Evolutionary conservation across 2,329 filamentous ascomycete genomes (phyloP).

Genomic region (Calonectria fujianensis): DNA sequence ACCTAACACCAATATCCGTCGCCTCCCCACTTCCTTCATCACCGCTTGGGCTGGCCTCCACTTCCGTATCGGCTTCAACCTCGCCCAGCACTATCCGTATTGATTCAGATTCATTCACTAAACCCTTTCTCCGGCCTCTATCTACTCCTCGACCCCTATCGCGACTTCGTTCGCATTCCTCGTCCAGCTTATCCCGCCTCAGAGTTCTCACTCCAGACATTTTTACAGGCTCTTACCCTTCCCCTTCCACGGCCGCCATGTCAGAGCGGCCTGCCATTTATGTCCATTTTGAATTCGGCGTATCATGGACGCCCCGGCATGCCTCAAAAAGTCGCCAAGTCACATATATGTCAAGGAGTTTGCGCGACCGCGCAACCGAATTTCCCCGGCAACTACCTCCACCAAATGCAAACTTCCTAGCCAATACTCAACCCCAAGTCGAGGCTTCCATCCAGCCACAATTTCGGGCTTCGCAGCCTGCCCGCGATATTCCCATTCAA

Average conservation of each 20-base stretch:
- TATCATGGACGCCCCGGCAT: conserved; percentile 69
- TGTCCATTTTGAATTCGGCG: conserved; percentile 71
- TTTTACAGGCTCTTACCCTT: not conserved
- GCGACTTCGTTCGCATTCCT: conserved; percentile 24
- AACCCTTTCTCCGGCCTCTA: conserved; percentile 26
- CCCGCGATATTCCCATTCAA: not conserved
- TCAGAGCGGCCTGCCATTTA: conserved; percentile 62
- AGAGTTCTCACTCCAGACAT: conserved; percentile 21
- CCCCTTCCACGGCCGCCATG: conserved; percentile 46
- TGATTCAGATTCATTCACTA: conserved; percentile 6
- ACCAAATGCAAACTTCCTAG: conserved; percentile 67
- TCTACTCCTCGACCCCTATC: conserved; percentile 17
- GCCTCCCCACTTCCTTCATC: conserved; percentile 15
- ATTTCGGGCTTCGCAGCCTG: conserved; percentile 1
- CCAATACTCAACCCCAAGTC: conserved; percentile 37
- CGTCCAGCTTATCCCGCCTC: conserved; percentile 7
- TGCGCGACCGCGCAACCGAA: conserved; percentile 64
- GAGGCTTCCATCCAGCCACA: not conserved
- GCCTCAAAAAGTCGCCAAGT: conserved; percentile 66
- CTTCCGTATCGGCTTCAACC: conserved; percentile 15
- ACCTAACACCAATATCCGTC: conserved; percentile 2
- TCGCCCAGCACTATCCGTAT: conserved; percentile 11
- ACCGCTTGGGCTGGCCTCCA: conserved; percentile 16
- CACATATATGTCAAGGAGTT: conserved; percentile 68
- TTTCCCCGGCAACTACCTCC: conserved; percentile 69